phyloP scores from a whole-genome alignment of 202 grass and related monocot genomes.

The Hordeum pubiflorum region DNA sequence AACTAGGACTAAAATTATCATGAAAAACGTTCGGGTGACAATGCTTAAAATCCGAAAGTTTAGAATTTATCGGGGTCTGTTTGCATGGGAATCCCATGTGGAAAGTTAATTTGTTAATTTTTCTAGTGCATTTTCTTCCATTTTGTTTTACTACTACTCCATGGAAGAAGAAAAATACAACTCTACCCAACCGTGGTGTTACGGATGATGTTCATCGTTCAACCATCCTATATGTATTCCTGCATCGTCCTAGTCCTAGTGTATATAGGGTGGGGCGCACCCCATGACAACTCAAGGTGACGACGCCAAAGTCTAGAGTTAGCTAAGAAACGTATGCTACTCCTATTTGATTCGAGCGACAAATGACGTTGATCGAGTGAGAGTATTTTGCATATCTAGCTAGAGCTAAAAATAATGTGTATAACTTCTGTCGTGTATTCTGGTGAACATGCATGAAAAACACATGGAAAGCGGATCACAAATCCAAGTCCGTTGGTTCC shows the following conservation, averaged over 20 bases:
- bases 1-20: no score
- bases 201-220: not conserved
- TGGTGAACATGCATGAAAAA: not conserved
- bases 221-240: not conserved
- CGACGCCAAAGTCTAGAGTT: not conserved
- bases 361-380: not conserved
- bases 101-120: no score
- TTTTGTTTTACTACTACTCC: no score
- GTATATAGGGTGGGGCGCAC: not conserved
- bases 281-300: not conserved
- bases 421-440: not conserved
- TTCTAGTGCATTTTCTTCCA: no score
- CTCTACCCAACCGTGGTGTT: no score
- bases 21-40: no score
- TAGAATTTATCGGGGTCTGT: no score
- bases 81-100: no score
- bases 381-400: not conserved
- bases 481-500: not conserved
- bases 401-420: not conserved
- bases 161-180: no score
- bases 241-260: not conserved
- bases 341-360: not conserved
- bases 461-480: not conserved
- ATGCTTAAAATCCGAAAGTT: no score
- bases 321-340: not conserved